These are phyloP conservation scores for Globisporangium abappressorium DNA, from an alignment of 352 stramenopile genomes.

Conservation along the genomic window DNA sequence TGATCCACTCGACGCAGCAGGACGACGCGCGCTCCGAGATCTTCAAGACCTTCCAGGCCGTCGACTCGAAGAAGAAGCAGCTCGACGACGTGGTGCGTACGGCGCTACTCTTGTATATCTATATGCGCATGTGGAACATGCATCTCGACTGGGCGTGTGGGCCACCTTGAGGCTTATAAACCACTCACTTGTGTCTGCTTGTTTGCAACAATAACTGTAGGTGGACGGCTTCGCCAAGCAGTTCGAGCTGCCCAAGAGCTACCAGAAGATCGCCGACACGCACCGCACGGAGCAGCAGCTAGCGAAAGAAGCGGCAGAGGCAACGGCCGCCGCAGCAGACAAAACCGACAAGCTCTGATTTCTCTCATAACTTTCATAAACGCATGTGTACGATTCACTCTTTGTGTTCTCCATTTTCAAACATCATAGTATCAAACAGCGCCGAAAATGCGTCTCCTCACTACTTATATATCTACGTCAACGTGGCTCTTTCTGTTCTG, in stretches of 20 bases:
- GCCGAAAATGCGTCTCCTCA: neutral
- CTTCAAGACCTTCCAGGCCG: slow-evolving; percentile 52
- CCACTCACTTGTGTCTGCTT: neutral
- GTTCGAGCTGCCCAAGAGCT: slow-evolving; percentile 67
- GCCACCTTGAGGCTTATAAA: neutral
- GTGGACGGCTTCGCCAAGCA: slow-evolving; percentile 68
- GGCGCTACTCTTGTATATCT: neutral
- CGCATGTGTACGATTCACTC: neutral
- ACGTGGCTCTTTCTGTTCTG: neutral
- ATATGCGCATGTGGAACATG: neutral
- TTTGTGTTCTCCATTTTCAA: neutral
- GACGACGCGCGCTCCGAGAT: slow-evolving; percentile 52
- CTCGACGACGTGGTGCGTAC: slow-evolving; percentile 51
- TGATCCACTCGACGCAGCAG: slow-evolving; percentile 54
- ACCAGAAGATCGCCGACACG: slow-evolving; percentile 63
- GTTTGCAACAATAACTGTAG: slow-evolving; percentile 18
- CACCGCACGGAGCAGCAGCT: slow-evolving; percentile 36
- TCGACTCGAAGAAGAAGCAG: slow-evolving; percentile 60
- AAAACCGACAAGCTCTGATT: slow-evolving; percentile 13
- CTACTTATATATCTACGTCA: slow-evolving; percentile 13
- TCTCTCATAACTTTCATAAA: neutral
- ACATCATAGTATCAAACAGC: slow-evolving; percentile 6
- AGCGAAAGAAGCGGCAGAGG: slow-evolving; percentile 23
- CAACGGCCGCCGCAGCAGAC: slow-evolving; percentile 17
- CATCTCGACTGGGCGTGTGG: neutral